Conservation (phyloP, 257 asterid genomes). For the Rhazya stricta region DNA sequence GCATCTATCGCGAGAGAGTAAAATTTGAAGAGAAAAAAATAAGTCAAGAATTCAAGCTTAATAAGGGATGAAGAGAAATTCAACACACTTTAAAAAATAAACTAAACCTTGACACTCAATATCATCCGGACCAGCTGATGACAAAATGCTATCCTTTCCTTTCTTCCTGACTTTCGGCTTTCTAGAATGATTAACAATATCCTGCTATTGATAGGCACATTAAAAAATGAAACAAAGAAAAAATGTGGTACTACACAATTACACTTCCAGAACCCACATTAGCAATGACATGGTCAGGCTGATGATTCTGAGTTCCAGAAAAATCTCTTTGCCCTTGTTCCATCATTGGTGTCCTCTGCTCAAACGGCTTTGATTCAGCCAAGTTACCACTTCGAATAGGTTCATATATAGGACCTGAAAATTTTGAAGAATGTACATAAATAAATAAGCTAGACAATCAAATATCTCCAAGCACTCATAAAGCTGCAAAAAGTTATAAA, state of each 20-base stretch:
- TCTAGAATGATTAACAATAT: constrained; percentile 55
- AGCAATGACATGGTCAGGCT: constrained; percentile 39
- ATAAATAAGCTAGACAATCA: constrained; percentile 47
- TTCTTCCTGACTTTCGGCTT: constrained; percentile 73
- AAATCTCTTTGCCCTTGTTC: constrained; percentile 37
- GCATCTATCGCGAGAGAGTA: constrained; percentile 47
- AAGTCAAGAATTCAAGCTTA: constrained; percentile 6
- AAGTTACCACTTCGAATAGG: constrained; percentile 36
- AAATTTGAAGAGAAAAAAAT: constrained; percentile 5
- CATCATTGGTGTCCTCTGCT: constrained; percentile 33
- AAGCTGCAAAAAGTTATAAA: not conserved
- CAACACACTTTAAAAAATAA: constrained; percentile 5
- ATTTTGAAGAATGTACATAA: constrained; percentile 62
- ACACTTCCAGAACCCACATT: constrained; percentile 35
- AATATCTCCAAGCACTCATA: not conserved
- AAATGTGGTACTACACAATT: constrained; percentile 12
- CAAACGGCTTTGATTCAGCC: constrained; percentile 45
- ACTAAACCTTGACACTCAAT: constrained; percentile 69
- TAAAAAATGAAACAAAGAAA: constrained; percentile 16
- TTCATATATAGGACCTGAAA: constrained; percentile 84
- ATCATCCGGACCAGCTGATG: constrained; percentile 50
- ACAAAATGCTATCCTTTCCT: constrained; percentile 41
- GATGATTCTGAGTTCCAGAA: constrained; percentile 33
- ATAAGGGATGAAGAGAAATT: not conserved
- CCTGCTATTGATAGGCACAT: constrained; percentile 45